phyloP scores from a whole-genome alignment of 1,284 basidiomycete genomes.

The Leccinum pachyderme region DNA sequence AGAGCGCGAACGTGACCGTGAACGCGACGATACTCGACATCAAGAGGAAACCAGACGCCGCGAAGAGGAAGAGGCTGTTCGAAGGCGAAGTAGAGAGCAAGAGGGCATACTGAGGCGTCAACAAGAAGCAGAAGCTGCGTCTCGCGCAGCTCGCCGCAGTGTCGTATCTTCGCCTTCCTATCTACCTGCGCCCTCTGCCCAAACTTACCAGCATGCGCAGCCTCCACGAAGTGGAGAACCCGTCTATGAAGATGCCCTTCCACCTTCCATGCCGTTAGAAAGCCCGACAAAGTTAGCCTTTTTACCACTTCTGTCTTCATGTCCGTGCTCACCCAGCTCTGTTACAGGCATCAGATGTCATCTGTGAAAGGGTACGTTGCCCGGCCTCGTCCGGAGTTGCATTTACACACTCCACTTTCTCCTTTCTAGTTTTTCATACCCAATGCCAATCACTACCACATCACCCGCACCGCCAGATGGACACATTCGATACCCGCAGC shows the following conservation, averaged over 20 bases:
- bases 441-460: constrained; percentile 48
- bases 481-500: constrained; percentile 45
- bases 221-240: constrained; percentile 24
- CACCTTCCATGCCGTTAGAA: constrained; percentile 43
- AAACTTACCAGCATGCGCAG: constrained; percentile 22
- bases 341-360: constrained; percentile 19
- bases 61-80: constrained; percentile 33
- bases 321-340: constrained; percentile 26
- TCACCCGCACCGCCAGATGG: constrained; percentile 46
- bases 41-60: constrained; percentile 27
- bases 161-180: constrained; percentile 23
- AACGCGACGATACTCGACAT: constrained; percentile 12
- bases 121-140: constrained; percentile 38
- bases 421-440: constrained; percentile 32
- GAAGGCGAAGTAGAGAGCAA: constrained; percentile 41
- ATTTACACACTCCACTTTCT: constrained; percentile 17
- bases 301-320: constrained; percentile 25
- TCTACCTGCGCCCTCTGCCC: constrained; percentile 15
- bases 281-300: constrained; percentile 42
- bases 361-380: constrained; percentile 31
- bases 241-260: constrained; percentile 24
- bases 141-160: constrained; percentile 27
- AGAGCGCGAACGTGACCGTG: constrained; percentile 25
- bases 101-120: constrained; percentile 48
- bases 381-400: constrained; percentile 1